These are phyloP conservation scores for Neurospora discreta DNA, from an alignment of 495 filamentous ascomycete genomes.

Conservation along the genomic window DNA sequence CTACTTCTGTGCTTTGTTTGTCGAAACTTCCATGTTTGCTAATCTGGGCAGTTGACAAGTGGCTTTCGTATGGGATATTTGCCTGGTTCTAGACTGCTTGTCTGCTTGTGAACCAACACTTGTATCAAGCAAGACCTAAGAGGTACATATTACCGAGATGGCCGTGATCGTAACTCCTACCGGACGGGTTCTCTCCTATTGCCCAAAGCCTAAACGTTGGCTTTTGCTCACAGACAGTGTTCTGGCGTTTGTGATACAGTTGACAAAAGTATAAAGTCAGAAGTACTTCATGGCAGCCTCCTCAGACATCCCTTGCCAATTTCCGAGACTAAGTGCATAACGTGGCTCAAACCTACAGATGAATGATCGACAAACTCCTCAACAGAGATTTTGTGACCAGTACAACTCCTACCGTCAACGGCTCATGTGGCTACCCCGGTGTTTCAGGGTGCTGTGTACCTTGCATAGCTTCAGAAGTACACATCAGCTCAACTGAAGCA, in stretches of 20 bases:
- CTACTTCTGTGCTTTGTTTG: background rate
- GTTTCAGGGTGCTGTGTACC: too few species aligned
- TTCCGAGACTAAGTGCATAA: too few species aligned
- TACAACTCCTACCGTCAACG: too few species aligned
- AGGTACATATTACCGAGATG: background rate
- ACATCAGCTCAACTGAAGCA: too few species aligned
- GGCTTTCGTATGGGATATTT: background rate
- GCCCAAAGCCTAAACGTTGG: background rate
- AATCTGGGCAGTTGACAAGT: background rate
- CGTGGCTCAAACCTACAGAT: too few species aligned
- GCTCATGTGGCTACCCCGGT: too few species aligned
- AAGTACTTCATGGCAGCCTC: background rate
- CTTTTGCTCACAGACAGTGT: background rate
- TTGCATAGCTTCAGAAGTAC: too few species aligned
- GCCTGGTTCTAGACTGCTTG: background rate
- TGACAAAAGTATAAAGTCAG: background rate
- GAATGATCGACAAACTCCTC: too few species aligned
- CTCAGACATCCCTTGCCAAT: background rate
- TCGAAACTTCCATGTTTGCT: background rate
- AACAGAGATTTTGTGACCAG: too few species aligned
- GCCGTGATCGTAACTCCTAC: background rate
- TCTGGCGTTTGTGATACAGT: background rate
- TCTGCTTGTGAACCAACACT: background rate
- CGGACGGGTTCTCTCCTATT: background rate
- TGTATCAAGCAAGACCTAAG: background rate